Evolutionary conservation across 768 basidiomycete genomes (phyloP).

Genomic region (Exsudoporus frostii): DNA sequence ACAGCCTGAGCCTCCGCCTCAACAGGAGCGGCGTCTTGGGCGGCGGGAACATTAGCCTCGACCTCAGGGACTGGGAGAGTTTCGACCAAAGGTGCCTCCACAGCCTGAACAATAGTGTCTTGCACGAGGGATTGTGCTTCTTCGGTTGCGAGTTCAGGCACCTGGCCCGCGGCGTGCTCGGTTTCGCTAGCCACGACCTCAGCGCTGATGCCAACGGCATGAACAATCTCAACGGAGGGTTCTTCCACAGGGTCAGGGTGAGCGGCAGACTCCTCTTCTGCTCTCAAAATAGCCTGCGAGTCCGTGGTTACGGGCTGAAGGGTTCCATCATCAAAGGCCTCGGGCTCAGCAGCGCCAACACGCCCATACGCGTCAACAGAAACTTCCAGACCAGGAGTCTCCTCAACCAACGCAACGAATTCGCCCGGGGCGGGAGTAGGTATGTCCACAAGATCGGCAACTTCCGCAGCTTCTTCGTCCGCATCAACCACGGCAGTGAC

Average conservation of each 20-base stretch:
- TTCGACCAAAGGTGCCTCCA: not conserved
- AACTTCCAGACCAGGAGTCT: conserved; percentile 13
- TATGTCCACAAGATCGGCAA: conserved; percentile 11
- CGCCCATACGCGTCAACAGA: not conserved
- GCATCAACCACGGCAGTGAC: not conserved
- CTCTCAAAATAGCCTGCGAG: not conserved
- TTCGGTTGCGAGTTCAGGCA: not conserved
- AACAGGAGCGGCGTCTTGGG: not conserved
- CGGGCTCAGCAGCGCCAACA: not conserved
- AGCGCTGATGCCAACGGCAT: not conserved
- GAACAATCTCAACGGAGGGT: not conserved
- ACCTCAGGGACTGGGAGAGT: not conserved
- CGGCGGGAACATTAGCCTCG: not conserved
- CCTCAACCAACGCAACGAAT: conserved; percentile 10
- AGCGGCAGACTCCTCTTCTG: not conserved
- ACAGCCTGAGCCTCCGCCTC: conserved; percentile 5
- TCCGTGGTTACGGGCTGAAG: conserved; percentile 5
- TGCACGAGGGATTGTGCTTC: not conserved
- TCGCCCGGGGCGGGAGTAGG: conserved; percentile 15
- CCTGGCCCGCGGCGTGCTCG: conserved; percentile 8
- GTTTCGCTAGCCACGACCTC: not conserved
- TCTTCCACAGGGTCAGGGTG: not conserved
- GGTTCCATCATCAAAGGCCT: not conserved
- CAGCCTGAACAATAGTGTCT: not conserved
- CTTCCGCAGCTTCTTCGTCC: conserved; percentile 8